These are phyloP conservation scores for Rhododendron kiyosumense DNA, from an alignment of 148 eudicot species.

Conservation along the genomic window DNA sequence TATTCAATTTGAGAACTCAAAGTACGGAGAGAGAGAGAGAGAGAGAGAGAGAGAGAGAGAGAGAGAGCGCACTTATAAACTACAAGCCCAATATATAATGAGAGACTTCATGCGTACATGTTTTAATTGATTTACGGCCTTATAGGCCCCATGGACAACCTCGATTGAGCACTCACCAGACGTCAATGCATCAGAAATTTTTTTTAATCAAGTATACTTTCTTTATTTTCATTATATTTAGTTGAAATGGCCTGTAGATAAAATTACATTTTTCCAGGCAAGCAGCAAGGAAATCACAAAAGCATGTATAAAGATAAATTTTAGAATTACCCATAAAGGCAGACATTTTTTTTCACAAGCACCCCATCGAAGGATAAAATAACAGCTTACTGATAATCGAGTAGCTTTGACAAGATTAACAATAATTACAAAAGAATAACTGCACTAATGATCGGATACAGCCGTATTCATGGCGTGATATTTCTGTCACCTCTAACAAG, in stretches of 20 bases:
- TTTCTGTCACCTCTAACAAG: neutral
- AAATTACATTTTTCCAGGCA: neutral
- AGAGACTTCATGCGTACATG: neutral
- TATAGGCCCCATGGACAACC: neutral
- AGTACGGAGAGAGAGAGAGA: neutral
- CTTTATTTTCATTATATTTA: neutral
- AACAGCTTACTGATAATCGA: neutral
- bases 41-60: neutral
- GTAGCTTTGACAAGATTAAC: neutral
- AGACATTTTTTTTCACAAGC: neutral
- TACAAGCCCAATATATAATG: neutral
- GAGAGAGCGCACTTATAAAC: neutral
- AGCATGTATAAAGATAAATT: neutral
- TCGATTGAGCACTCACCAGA: neutral
- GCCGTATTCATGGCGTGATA: neutral
- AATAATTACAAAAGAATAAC: neutral
- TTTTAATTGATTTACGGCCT: neutral
- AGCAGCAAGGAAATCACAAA: neutral
- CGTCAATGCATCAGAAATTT: too few relatives aligned
- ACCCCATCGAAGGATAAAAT: neutral
- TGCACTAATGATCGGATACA: neutral
- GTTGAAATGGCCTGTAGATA: neutral
- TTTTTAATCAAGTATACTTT: neutral
- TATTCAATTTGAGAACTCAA: neutral
- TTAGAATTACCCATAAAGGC: neutral